These are phyloP conservation scores for Cryphonectria radicalis DNA, from an alignment of 2,329 filamentous ascomycete genomes.

Conservation along the genomic window DNA sequence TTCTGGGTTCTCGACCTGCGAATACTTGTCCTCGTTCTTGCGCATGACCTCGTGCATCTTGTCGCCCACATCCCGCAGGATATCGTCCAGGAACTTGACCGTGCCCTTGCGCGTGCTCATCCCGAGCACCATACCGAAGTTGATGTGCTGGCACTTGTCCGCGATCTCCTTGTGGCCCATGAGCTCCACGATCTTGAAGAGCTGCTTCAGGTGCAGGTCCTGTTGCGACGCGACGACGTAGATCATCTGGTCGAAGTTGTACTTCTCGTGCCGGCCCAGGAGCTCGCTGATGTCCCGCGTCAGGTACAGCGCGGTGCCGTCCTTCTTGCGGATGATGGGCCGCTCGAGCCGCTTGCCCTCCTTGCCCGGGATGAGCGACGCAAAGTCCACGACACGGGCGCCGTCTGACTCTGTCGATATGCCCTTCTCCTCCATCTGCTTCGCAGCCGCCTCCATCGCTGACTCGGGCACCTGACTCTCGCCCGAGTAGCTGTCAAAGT, in stretches of 20 bases:
- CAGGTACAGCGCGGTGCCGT: slow-evolving; percentile 77
- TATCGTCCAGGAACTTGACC: slow-evolving; percentile 75
- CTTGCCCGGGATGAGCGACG: slow-evolving; percentile 68
- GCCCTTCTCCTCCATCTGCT: slow-evolving; percentile 64
- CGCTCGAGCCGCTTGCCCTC: slow-evolving; percentile 71
- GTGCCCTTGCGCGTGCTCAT: slow-evolving; percentile 75
- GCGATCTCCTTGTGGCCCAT: slow-evolving; percentile 71
- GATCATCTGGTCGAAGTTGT: slow-evolving; percentile 78
- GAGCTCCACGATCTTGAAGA: slow-evolving; percentile 77
- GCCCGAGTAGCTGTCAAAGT: slow-evolving; percentile 74
- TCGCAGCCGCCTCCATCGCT: slow-evolving; percentile 67
- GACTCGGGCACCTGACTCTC: slow-evolving; percentile 73
- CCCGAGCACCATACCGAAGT: slow-evolving; percentile 73
- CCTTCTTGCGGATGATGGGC: slow-evolving; percentile 72
- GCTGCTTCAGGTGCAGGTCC: slow-evolving; percentile 72
- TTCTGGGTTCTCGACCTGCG: slow-evolving; percentile 82
- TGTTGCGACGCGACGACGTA: slow-evolving; percentile 77
- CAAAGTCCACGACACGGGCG: slow-evolving; percentile 73
- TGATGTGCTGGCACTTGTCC: slow-evolving; percentile 72
- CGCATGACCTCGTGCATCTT: slow-evolving; percentile 99
- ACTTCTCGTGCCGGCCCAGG: slow-evolving; percentile 64
- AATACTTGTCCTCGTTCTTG: slow-evolving; percentile 88
- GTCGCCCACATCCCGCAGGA: slow-evolving; percentile 79
- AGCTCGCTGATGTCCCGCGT: slow-evolving; percentile 79
- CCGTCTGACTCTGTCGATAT: slow-evolving; percentile 74